Conservation (phyloP, 2,329 filamentous ascomycete genomes). For the Ophiostoma ips region DNA sequence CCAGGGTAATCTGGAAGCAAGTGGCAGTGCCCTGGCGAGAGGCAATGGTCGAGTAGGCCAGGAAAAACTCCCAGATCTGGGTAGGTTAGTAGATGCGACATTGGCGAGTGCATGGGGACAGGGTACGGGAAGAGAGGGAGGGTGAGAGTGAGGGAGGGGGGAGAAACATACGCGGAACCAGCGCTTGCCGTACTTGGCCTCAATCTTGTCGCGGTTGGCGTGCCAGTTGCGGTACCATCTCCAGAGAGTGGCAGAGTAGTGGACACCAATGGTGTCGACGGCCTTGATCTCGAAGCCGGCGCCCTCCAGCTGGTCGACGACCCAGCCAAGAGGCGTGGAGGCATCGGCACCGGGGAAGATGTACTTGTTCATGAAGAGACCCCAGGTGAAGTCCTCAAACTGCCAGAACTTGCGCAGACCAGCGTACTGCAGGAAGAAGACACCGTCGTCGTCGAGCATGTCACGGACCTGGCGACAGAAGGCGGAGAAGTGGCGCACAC, state of each 20-base stretch:
- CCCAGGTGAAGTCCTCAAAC: slow-evolving; percentile 96
- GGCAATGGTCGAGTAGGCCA: slow-evolving; percentile 71
- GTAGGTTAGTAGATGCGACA: slow-evolving; percentile 17
- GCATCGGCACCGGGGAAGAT: slow-evolving; percentile 95
- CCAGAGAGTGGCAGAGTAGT: slow-evolving; percentile 95
- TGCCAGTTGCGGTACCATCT: slow-evolving; percentile 99
- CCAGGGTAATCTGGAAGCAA: slow-evolving; percentile 73
- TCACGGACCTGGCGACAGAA: slow-evolving; percentile 83
- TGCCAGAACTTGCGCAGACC: slow-evolving; percentile 93
- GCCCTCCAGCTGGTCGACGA: slow-evolving; percentile 71
- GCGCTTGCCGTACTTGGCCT: slow-evolving; percentile 84
- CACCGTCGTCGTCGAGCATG: slow-evolving; percentile 92
- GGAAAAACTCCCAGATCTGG: slow-evolving; percentile 76
- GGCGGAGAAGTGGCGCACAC: slow-evolving; percentile 68
- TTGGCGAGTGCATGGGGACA: slow-evolving; percentile 22
- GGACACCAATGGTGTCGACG: slow-evolving; percentile 86
- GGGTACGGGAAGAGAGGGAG: too few relatives aligned
- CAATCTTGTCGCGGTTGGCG: slow-evolving; percentile 80
- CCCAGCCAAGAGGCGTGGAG: slow-evolving; percentile 80
- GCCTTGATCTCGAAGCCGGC: slow-evolving; percentile 84
- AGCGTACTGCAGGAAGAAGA: slow-evolving; percentile 91
- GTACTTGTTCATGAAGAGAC: slow-evolving; percentile 99
- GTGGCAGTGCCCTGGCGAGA: slow-evolving; percentile 73
- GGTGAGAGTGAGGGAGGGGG: neutral
- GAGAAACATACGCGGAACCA: slow-evolving; percentile 60